Conservation (phyloP, 2,329 filamentous ascomycete genomes). For the Aspergillus neotritici region DNA sequence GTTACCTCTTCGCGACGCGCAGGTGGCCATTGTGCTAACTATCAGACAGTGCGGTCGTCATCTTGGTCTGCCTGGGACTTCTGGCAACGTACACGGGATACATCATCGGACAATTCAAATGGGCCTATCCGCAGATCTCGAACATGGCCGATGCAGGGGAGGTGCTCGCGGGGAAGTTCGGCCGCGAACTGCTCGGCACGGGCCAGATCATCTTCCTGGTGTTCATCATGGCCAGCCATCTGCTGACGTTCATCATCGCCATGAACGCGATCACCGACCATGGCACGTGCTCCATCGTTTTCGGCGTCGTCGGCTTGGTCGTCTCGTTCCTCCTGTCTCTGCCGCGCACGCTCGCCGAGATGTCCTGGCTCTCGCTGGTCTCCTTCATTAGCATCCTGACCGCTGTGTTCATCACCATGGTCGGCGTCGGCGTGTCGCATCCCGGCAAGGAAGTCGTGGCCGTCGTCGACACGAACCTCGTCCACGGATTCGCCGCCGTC, state of each 20-base stretch:
- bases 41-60: constrained; percentile 43
- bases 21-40: background rate
- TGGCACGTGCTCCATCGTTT: constrained; percentile 59
- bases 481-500: constrained; percentile 55
- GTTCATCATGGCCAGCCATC: constrained; percentile 67
- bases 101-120: constrained; percentile 56
- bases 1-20: constrained; percentile 9
- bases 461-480: constrained; percentile 43
- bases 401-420: constrained; percentile 62
- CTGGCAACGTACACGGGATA: constrained; percentile 58
- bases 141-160: constrained; percentile 64
- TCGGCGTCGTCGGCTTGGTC: constrained; percentile 54
- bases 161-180: constrained; percentile 55
- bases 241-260: constrained; percentile 64
- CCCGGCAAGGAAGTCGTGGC: constrained; percentile 36
- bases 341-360: constrained; percentile 58
- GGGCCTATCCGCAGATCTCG: constrained; percentile 53
- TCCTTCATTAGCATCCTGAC: constrained; percentile 60
- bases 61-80: constrained; percentile 50
- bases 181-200: constrained; percentile 57
- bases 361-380: constrained; percentile 57
- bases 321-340: constrained; percentile 56
- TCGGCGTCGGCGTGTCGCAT: constrained; percentile 54
- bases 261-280: constrained; percentile 60
- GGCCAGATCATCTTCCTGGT: constrained; percentile 60